Evolutionary conservation across 1,284 basidiomycete species (phyloP).

Genomic region (Baeospora myosura): DNA sequence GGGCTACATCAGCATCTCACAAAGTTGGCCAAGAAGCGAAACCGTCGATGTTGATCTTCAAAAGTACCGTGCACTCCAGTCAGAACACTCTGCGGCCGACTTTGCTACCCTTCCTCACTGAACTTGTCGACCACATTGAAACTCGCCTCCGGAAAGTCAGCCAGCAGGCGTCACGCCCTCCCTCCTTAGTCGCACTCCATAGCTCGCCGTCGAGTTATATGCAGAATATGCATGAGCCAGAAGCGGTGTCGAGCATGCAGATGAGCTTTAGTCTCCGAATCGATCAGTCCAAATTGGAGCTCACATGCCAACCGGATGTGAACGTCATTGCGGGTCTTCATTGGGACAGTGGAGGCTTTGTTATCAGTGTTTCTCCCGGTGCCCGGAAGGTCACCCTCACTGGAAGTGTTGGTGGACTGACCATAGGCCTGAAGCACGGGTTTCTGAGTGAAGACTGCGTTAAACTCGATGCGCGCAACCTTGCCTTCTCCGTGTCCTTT

Average conservation of each 20-base stretch:
- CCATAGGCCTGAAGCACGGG: constrained; percentile 71
- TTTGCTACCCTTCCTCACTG: constrained; percentile 77
- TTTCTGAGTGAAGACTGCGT: constrained; percentile 77
- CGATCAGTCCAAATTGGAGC: constrained; percentile 75
- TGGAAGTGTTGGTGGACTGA: constrained; percentile 74
- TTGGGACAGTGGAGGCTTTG: constrained; percentile 89
- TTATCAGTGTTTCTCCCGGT: constrained; percentile 69
- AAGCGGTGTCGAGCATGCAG: constrained; percentile 46
- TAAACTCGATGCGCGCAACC: constrained; percentile 65
- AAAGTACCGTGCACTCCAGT: constrained; percentile 79
- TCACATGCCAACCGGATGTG: constrained; percentile 84
- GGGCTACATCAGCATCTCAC: constrained; percentile 40
- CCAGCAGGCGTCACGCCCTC: constrained; percentile 17
- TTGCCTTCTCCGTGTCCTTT: constrained; percentile 67
- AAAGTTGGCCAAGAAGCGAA: constrained; percentile 29
- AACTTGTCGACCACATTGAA: constrained; percentile 61
- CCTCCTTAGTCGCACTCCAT: constrained; percentile 9
- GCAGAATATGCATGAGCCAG: constrained; percentile 11
- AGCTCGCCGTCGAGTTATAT: background rate
- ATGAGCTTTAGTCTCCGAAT: constrained; percentile 83
- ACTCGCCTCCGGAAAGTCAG: constrained; percentile 44
- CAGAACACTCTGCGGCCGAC: constrained; percentile 76
- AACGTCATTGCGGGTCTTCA: constrained; percentile 80
- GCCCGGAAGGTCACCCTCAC: constrained; percentile 65
- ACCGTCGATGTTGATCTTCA: constrained; percentile 62